These are phyloP conservation scores for Erythrophleum ivorense DNA, from an alignment of 331 rosid genomes.

Conservation along the genomic window DNA sequence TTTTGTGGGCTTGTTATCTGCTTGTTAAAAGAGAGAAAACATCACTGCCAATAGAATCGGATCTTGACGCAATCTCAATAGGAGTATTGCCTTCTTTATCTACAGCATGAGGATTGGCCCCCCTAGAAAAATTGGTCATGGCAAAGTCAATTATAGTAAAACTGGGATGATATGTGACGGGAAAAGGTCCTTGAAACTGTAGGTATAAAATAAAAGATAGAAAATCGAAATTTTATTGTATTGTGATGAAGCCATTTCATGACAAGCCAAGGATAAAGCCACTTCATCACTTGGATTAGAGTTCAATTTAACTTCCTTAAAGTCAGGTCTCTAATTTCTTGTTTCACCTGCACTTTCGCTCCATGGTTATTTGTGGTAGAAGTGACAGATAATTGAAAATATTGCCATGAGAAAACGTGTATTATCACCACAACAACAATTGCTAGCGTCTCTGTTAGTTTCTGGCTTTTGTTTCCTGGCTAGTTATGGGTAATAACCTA, in stretches of 20 bases:
- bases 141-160: not conserved
- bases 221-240: not conserved
- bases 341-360: not conserved
- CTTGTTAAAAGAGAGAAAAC: conserved; percentile 46
- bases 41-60: conserved; percentile 44
- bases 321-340: not conserved
- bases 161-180: conserved; percentile 3
- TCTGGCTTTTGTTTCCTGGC: not conserved
- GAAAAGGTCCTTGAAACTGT: conserved; percentile 12
- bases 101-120: conserved; percentile 52
- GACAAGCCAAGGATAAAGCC: conserved; percentile 14
- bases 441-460: not conserved
- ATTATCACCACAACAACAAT: not conserved
- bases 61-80: conserved; percentile 51
- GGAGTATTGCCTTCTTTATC: conserved; percentile 71
- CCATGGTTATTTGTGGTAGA: conserved; percentile 19
- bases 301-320: conserved; percentile 18
- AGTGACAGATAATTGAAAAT: not conserved
- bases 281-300: conserved; percentile 18
- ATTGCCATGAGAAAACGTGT: not conserved
- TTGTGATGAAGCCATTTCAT: not conserved
- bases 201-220: not conserved
- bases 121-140: conserved; percentile 48
- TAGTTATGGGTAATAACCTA: conserved; percentile 1
- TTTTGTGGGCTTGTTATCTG: conserved; percentile 44